These are phyloP conservation scores for Magnolia changhungtana DNA, from an alignment of 164 flowering plant genomes.

Conservation along the genomic window DNA sequence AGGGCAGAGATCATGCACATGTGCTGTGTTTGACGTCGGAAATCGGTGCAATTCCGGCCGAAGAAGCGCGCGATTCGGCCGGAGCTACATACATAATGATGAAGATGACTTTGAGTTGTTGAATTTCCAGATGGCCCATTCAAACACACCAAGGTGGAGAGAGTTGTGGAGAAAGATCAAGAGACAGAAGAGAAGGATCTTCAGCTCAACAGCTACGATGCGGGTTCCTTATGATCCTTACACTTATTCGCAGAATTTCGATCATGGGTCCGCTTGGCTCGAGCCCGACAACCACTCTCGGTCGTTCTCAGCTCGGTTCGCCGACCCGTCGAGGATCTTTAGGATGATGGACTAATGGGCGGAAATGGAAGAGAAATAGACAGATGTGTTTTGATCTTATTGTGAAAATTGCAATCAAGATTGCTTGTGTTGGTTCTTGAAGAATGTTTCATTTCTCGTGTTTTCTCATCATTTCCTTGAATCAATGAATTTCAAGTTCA, in stretches of 20 bases:
- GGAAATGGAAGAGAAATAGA: background rate
- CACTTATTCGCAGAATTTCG: constrained; percentile 63
- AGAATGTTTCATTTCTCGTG: background rate
- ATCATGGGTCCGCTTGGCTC: constrained; percentile 47
- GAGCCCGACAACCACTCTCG: constrained; percentile 56
- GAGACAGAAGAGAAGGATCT: constrained; percentile 29
- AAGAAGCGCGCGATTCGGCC: constrained; percentile 18
- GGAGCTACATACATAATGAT: constrained; percentile 1
- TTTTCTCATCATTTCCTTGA: background rate
- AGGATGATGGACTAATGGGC: constrained; percentile 17
- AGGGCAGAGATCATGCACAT: constrained; percentile 11
- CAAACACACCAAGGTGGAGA: constrained; percentile 36
- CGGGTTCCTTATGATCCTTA: constrained; percentile 42
- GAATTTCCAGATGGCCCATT: constrained; percentile 2
- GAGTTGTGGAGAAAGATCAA: constrained; percentile 44
- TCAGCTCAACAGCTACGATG: background rate
- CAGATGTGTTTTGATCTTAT: background rate
- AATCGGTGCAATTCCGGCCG: constrained; percentile 30
- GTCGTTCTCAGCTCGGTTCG: constrained; percentile 66
- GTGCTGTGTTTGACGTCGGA: constrained; percentile 25
- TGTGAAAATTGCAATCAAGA: background rate
- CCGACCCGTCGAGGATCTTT: constrained; percentile 40
- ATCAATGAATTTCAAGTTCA: background rate
- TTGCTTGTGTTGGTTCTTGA: background rate
- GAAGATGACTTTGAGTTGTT: constrained; percentile 13